These are phyloP conservation scores for Plasmodium chabaudi DNA, from an alignment of 169 alveolate genomes.

Conservation along the genomic window DNA sequence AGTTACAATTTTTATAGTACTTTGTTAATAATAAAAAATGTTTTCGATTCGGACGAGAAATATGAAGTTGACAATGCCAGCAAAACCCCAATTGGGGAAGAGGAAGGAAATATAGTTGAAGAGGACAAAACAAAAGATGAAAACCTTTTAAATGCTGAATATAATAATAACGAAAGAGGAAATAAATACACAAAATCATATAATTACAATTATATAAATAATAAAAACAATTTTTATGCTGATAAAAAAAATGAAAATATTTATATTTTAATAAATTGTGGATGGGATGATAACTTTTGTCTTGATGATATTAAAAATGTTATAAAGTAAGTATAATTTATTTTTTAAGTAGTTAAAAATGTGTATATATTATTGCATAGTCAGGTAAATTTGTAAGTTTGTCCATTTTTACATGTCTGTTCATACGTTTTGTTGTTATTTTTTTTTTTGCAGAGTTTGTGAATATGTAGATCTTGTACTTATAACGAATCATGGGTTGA, in stretches of 20 bases:
- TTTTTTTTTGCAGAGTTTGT: slow-evolving; percentile 39
- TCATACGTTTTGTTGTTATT: background rate
- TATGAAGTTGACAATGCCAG: background rate
- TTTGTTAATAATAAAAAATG: slow-evolving; percentile 67
- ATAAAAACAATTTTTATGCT: slow-evolving; percentile 62
- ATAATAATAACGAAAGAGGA: background rate
- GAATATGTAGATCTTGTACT: slow-evolving; percentile 38
- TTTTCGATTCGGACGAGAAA: background rate
- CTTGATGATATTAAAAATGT: slow-evolving; percentile 40
- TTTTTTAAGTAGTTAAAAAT: background rate
- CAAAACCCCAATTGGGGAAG: background rate
- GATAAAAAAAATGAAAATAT: slow-evolving; percentile 50
- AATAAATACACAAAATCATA: slow-evolving; percentile 14
- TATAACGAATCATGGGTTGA: slow-evolving; percentile 50
- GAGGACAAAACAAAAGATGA: background rate
- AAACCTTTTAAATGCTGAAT: background rate
- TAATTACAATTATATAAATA: slow-evolving; percentile 72
- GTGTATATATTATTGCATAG: background rate
- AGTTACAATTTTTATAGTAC: slow-evolving; percentile 64
- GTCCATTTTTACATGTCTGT: too few relatives aligned
- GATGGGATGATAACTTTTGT: slow-evolving; percentile 76
- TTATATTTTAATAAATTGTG: slow-evolving; percentile 68
- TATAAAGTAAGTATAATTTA: slow-evolving; percentile 21
- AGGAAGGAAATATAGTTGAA: background rate
- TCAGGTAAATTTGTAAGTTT: background rate